phyloP scores from a whole-genome alignment of 371 early-diverging fungal species.

The Rhizopus microsporus region DNA sequence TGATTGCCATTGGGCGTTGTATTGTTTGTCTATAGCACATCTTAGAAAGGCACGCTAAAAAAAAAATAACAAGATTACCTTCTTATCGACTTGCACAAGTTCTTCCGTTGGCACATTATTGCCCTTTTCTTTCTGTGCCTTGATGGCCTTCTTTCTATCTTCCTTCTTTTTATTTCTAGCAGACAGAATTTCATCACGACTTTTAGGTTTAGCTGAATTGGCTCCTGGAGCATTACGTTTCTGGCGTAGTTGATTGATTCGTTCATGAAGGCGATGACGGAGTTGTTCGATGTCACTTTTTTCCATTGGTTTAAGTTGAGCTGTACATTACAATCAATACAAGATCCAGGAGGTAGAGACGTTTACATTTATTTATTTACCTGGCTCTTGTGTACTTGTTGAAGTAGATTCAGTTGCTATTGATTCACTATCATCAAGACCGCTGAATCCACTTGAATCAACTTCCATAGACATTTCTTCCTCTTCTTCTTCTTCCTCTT shows the following conservation, averaged over 20 bases:
- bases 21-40: not conserved
- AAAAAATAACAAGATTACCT: slow-evolving; percentile 10
- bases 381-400: slow-evolving; percentile 29
- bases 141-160: slow-evolving; percentile 65
- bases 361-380: slow-evolving; percentile 20
- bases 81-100: slow-evolving; percentile 50
- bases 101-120: slow-evolving; percentile 50
- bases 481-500: slow-evolving; percentile 33
- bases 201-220: slow-evolving; percentile 51
- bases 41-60: not conserved
- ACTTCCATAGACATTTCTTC: slow-evolving; percentile 34
- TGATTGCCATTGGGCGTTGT: slow-evolving; percentile 4
- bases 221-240: slow-evolving; percentile 63
- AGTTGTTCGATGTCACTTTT: slow-evolving; percentile 64
- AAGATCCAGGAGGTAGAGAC: not conserved
- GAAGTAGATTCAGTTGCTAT: slow-evolving; percentile 32
- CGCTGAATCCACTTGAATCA: slow-evolving; percentile 28
- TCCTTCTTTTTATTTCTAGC: slow-evolving; percentile 78
- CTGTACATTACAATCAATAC: not conserved
- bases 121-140: slow-evolving; percentile 70
- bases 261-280: slow-evolving; percentile 67
- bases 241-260: slow-evolving; percentile 68
- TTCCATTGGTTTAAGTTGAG: slow-evolving; percentile 38
- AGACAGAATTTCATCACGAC: slow-evolving; percentile 76
- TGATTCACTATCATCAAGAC: slow-evolving; percentile 36